These are phyloP conservation scores for Ustilago shanxiensis DNA, from an alignment of 1,284 basidiomycete genomes.

Conservation along the genomic window DNA sequence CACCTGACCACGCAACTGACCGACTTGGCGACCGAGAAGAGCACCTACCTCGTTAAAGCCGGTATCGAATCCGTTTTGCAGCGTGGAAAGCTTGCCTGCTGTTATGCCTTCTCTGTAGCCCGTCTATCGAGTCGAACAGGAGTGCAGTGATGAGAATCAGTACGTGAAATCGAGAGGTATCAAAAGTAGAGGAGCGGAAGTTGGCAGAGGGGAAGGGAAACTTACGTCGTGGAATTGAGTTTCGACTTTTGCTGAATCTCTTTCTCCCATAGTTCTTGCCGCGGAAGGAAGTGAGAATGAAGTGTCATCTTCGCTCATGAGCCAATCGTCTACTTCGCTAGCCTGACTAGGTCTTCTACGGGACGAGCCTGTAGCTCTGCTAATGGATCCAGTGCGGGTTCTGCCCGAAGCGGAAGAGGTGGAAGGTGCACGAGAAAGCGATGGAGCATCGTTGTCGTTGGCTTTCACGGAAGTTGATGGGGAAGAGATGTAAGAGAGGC, in stretches of 20 bases:
- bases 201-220: neutral
- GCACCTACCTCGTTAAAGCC: constrained; percentile 81
- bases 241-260: constrained; percentile 52
- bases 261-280: constrained; percentile 41
- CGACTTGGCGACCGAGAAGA: constrained; percentile 80
- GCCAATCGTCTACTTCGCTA: constrained; percentile 53
- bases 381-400: constrained; percentile 29
- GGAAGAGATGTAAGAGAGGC: constrained; percentile 47
- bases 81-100: constrained; percentile 81
- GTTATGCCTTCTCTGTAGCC: constrained; percentile 90
- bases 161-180: neutral
- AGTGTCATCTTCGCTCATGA: constrained; percentile 48
- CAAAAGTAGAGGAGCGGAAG: neutral
- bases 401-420: constrained; percentile 16
- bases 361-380: constrained; percentile 3
- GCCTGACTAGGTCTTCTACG: constrained; percentile 29
- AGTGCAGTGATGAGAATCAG: neutral
- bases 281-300: constrained; percentile 9
- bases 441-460: constrained; percentile 12
- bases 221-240: constrained; percentile 57
- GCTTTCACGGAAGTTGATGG: constrained; percentile 16
- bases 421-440: constrained; percentile 14
- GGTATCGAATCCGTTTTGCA: constrained; percentile 84
- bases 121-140: constrained; percentile 73
- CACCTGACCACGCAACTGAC: constrained; percentile 78